Evolutionary conservation across 495 filamentous ascomycete species (phyloP).

Genomic region (Hypoxylon crocopeplum): DNA sequence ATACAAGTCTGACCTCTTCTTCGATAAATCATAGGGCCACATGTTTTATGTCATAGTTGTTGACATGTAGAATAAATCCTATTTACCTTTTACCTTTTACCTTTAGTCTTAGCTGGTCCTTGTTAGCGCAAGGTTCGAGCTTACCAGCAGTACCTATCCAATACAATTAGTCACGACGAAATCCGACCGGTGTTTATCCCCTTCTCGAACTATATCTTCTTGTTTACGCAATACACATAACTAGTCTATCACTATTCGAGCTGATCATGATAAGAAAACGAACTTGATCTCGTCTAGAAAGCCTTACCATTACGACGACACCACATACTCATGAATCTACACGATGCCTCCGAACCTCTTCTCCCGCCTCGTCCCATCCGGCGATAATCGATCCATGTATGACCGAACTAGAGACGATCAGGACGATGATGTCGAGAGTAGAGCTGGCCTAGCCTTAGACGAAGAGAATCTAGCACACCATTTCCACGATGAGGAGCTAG

Average conservation of each 20-base stretch:
- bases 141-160: too few relatives aligned
- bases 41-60: constrained; percentile 8
- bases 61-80: neutral
- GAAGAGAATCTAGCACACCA: constrained; percentile 70
- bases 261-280: constrained; percentile 15
- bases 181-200: too few relatives aligned
- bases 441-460: constrained; percentile 69
- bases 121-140: too few relatives aligned
- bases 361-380: constrained; percentile 72
- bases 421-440: constrained; percentile 73
- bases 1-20: neutral
- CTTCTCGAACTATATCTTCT: too few relatives aligned
- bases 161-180: too few relatives aligned
- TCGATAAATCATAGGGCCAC: constrained; percentile 11
- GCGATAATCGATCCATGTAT: constrained; percentile 71
- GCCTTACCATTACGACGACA: constrained; percentile 13
- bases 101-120: too few relatives aligned
- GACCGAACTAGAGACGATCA: constrained; percentile 68
- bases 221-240: too few relatives aligned
- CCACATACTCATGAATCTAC: constrained; percentile 16
- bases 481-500: constrained; percentile 76
- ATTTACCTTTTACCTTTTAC: too few relatives aligned
- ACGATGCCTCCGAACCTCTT: constrained; percentile 79
- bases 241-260: neutral
- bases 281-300: constrained; percentile 26